Base-by-base conservation (phyloP, 345 rosid genomes). In the Conringia planisiliqua region DNA sequence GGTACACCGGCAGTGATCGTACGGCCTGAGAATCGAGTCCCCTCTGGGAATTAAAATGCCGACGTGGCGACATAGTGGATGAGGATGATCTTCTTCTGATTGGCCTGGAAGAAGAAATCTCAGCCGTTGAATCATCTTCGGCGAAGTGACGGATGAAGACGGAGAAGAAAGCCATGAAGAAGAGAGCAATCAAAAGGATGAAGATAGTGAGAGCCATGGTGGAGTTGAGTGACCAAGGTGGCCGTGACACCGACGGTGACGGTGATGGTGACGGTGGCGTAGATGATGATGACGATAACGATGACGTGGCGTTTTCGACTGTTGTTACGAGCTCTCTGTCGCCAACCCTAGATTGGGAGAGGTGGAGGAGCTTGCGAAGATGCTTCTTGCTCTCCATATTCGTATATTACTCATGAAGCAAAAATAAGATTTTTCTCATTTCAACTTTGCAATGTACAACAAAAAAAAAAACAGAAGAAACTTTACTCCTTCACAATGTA, bases 111-210 rank as follows among this genome's bases (percentile, higher is more conserved):
- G 36, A 65, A 43, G 80, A 61, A 6, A 48, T 51, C 3, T 54
- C 73, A 16, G 61, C 66, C 5, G 76, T 13, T 11, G 82, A 32
- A 20, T 63, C 68, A 10, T 76, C 73, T 7, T 67, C 62, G 38
- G 80, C 56, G 32, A 83, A 66, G 43, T 79, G 81, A 48, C 87
- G 87, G 80, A 89, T 20, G 74, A 77, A 86, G 66, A 87, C 70
- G 40, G 88, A 89, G 75, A 87, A 79, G 75, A 84, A 83, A n/a
- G 85, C 86, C 79, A 85, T 71, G 82, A 85, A 80, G 86, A 84
- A 80, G 62, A 89, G 86, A 67, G 79, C 84, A 22, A 77, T 27
- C 62, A 89, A 60, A 62, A 85, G 83, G 79, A 83, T 38, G 18
- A 89, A 69, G 63, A 82, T 18, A n/a, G 86, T 81, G 63, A 87